These are phyloP conservation scores for Glaciozyma martinii DNA, from an alignment of 768 basidiomycete species.

Conservation along the genomic window DNA sequence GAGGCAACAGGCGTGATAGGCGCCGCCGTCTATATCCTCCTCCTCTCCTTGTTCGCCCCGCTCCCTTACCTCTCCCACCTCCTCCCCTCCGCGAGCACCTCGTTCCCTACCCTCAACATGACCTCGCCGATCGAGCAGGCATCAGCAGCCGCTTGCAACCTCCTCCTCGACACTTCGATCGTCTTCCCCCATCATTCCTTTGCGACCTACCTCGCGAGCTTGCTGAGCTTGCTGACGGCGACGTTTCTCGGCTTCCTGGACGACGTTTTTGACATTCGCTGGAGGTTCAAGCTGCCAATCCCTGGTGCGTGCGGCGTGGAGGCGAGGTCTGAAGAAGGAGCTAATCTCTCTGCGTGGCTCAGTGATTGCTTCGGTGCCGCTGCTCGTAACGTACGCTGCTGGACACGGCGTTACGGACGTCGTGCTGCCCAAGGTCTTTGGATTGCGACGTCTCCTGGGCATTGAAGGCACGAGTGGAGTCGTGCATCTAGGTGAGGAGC, in stretches of 20 bases:
- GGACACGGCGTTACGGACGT: slow-evolving; percentile 88
- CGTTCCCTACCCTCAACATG: slow-evolving; percentile 1
- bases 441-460: slow-evolving; percentile 53
- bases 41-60: slow-evolving; percentile 85
- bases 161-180: slow-evolving; percentile 17
- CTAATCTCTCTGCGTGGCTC: background rate
- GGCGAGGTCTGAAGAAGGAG: background rate
- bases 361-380: slow-evolving; percentile 84
- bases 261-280: slow-evolving; percentile 95
- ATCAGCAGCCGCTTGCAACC: slow-evolving; percentile 3
- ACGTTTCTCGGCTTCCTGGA: slow-evolving; percentile 92
- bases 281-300: slow-evolving; percentile 95
- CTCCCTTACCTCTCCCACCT: slow-evolving; percentile 73
- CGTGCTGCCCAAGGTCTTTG: slow-evolving; percentile 77
- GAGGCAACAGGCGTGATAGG: slow-evolving; percentile 89
- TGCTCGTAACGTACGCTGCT: slow-evolving; percentile 92
- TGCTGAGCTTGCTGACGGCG: slow-evolving; percentile 84
- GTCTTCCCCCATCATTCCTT: slow-evolving; percentile 53
- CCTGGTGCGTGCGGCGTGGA: slow-evolving; percentile 47
- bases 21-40: slow-evolving; percentile 75
- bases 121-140: background rate
- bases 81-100: slow-evolving; percentile 11
- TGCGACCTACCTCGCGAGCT: slow-evolving; percentile 80
- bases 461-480: slow-evolving; percentile 43
- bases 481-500: slow-evolving; percentile 68